Percentiles rank a stretch among this genome's conserved stretches.
phyloP scores from a whole-genome alignment of 1,139 yeast species.

The Yamadazyma atmosphaerica region DNA sequence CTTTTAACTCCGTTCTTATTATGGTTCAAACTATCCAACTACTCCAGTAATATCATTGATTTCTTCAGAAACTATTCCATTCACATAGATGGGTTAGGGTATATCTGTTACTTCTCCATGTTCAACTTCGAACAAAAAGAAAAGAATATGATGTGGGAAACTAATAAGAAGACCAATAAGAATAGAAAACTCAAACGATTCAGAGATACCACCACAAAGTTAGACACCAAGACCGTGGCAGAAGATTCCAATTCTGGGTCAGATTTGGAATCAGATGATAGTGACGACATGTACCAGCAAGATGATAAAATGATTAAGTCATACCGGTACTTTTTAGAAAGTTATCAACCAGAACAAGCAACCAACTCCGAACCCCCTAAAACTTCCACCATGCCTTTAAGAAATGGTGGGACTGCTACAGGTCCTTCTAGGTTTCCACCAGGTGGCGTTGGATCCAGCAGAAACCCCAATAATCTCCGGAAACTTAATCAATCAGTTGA shows the following conservation, averaged over 20 bases:
- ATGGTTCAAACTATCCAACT: conserved; percentile 77
- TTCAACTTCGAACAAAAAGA: conserved; percentile 72
- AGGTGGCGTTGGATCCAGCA: neutral
- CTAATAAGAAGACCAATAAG: conserved; percentile 22
- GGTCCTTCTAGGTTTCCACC: neutral
- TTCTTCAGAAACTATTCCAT: conserved; percentile 87
- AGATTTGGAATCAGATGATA: conserved; percentile 36
- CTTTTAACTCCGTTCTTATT: conserved; percentile 83
- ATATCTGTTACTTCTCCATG: conserved; percentile 92
- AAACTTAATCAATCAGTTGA: conserved; percentile 11
- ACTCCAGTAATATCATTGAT: conserved; percentile 76
- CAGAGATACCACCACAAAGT: neutral
- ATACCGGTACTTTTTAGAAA: conserved; percentile 81
- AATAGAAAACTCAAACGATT: conserved; percentile 16
- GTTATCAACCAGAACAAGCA: conserved; percentile 47
- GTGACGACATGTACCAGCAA: conserved; percentile 36
- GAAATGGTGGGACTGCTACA: neutral
- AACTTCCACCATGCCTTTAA: neutral
- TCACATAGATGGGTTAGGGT: conserved; percentile 92
- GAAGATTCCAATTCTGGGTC: conserved; percentile 30
- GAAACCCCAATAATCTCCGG: neutral
- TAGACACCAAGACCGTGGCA: neutral
- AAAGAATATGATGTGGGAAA: conserved; percentile 47
- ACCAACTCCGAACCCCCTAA: neutral
- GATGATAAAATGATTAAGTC: conserved; percentile 94